Conservation (phyloP, 2,329 filamentous ascomycete species). For the Penicillium polonicum region DNA sequence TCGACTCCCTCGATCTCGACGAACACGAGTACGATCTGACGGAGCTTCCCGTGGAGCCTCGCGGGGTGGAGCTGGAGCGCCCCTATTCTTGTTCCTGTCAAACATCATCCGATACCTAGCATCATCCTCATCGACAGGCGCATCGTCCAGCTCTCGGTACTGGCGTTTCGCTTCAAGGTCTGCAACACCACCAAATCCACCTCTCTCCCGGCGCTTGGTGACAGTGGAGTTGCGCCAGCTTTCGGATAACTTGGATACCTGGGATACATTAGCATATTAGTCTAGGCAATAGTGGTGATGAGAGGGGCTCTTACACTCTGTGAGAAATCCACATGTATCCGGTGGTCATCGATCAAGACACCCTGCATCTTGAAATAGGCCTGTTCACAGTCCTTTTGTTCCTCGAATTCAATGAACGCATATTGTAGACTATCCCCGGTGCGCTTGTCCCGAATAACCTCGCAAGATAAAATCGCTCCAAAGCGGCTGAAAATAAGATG, state of each 20-base stretch:
- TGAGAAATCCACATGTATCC: slow-evolving; percentile 98
- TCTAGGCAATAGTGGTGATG: background rate
- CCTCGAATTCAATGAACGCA: slow-evolving; percentile 94
- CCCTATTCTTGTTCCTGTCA: slow-evolving; percentile 51
- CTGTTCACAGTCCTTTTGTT: slow-evolving; percentile 87
- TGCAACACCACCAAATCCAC: slow-evolving; percentile 87
- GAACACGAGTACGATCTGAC: slow-evolving; percentile 46
- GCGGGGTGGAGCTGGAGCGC: slow-evolving; percentile 13
- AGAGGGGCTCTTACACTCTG: slow-evolving; percentile 68
- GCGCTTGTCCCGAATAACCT: slow-evolving; percentile 90
- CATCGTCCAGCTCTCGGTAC: slow-evolving; percentile 68
- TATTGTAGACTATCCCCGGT: slow-evolving; percentile 96
- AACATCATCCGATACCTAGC: slow-evolving; percentile 77
- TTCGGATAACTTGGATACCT: slow-evolving; percentile 75
- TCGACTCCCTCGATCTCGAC: slow-evolving; percentile 33
- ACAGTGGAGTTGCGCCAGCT: slow-evolving; percentile 86
- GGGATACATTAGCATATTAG: slow-evolving; percentile 17
- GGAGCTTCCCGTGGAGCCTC: slow-evolving; percentile 17
- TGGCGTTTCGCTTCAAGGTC: slow-evolving; percentile 87
- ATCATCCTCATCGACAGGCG: slow-evolving; percentile 46
- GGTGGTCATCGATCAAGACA: slow-evolving; percentile 92
- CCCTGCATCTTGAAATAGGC: slow-evolving; percentile 99
- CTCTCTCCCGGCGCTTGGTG: slow-evolving; percentile 67
- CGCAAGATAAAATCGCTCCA: slow-evolving; percentile 89
- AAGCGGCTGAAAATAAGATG: slow-evolving; percentile 97